A percentile compares a stretch with the other conserved stretches of the same genome.
These are phyloP conservation scores for Schwanniomyces yamadae DNA, from an alignment of 805 yeast genomes.

Conservation along the genomic window DNA sequence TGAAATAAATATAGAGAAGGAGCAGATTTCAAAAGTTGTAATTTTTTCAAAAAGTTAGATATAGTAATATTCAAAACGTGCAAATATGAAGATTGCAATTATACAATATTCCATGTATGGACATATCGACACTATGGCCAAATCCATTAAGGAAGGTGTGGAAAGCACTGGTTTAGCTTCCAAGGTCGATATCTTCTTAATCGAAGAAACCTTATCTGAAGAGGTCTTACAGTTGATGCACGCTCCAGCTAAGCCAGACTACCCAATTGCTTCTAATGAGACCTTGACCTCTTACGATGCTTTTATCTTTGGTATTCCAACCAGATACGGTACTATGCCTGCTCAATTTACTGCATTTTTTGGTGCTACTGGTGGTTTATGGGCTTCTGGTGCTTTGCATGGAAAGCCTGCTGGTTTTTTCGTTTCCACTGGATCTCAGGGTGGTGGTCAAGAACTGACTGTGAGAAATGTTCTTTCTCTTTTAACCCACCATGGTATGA, in stretches of 20 bases:
- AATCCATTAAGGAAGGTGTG: conserved; percentile 66
- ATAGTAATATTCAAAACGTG: no score
- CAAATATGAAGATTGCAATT: conserved; percentile 61
- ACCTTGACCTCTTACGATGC: conserved; percentile 66
- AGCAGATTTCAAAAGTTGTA: no score
- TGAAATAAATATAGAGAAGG: no score
- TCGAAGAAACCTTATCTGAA: conserved; percentile 71
- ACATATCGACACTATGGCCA: conserved; percentile 69
- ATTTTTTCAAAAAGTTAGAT: no score
- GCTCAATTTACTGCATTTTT: conserved; percentile 75
- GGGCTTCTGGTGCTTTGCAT: conserved; percentile 67
- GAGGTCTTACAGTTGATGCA: conserved; percentile 61
- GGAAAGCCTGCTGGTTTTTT: conserved; percentile 78
- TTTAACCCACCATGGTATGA: conserved; percentile 73
- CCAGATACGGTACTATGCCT: conserved; percentile 74
- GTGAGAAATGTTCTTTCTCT: conserved; percentile 55
- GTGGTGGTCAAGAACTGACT: conserved; percentile 83
- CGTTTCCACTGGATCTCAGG: conserved; percentile 67
- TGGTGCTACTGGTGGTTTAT: conserved; percentile 74
- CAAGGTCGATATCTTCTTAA: conserved; percentile 68
- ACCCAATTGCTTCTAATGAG: conserved; percentile 59
- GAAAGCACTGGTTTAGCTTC: conserved; percentile 60
- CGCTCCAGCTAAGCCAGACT: conserved; percentile 63
- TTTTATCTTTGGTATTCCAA: conserved; percentile 75
- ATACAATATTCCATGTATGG: conserved; percentile 81